phyloP scores from a whole-genome alignment of 1,284 basidiomycete species.

The Omphalotus olearius region DNA sequence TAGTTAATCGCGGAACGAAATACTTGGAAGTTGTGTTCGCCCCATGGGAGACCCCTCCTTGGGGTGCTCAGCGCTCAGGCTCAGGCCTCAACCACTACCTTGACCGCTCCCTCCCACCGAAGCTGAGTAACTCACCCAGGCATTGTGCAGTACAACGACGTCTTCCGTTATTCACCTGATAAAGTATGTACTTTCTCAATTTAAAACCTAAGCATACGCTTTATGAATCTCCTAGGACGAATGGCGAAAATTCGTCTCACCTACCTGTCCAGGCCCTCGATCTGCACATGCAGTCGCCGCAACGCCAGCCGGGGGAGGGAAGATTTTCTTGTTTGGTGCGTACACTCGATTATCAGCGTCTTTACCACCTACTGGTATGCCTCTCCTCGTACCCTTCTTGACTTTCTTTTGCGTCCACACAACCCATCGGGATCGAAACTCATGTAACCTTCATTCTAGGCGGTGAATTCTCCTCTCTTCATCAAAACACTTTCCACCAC shows the following conservation, averaged over 20 bases:
- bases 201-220: too few species aligned
- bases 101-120: background rate
- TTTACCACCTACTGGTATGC: too few species aligned
- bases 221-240: conserved; percentile 65
- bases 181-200: conserved; percentile 41
- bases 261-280: conserved; percentile 79
- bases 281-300: conserved; percentile 81
- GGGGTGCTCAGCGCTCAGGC: too few species aligned
- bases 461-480: conserved; percentile 82
- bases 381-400: too few species aligned
- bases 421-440: too few species aligned
- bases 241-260: conserved; percentile 82
- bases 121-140: too few species aligned
- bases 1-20: too few species aligned
- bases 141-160: conserved; percentile 56
- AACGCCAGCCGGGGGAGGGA: conserved; percentile 73
- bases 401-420: too few species aligned
- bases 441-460: conserved; percentile 37
- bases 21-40: too few species aligned
- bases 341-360: too few species aligned
- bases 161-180: conserved; percentile 78
- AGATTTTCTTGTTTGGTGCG: conserved; percentile 80
- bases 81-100: background rate
- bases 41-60: too few species aligned
- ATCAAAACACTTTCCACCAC: conserved; percentile 89